Evolutionary conservation across 352 stramenopile genomes (phyloP).

Genomic region (Phytophthora boehmeriae): DNA sequence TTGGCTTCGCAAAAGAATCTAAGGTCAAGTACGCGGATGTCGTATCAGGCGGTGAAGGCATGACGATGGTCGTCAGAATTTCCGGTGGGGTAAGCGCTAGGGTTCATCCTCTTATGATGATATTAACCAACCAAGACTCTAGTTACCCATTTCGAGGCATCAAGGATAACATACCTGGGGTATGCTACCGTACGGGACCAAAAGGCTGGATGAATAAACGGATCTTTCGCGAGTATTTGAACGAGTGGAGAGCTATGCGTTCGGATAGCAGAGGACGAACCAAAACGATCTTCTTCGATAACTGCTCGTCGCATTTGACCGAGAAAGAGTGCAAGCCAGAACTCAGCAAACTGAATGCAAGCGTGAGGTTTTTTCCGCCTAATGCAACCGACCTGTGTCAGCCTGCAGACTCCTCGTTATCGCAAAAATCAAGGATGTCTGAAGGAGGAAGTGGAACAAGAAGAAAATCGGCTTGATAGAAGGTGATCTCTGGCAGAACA

Average conservation of each 20-base stretch:
- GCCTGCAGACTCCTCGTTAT: neutral
- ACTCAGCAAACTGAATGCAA: neutral
- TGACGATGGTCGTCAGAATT: conserved; percentile 9
- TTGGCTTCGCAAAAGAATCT: neutral
- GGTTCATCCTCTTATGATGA: conserved; percentile 13
- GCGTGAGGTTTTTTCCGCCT: neutral
- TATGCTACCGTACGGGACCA: conserved; percentile 10
- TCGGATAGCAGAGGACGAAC: neutral
- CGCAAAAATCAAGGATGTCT: neutral
- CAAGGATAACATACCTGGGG: neutral
- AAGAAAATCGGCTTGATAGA: neutral
- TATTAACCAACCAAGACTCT: conserved; percentile 1
- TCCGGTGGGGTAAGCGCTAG: neutral
- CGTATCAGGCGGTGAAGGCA: neutral
- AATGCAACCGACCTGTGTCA: too few relatives aligned
- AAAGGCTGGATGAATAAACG: conserved; percentile 11
- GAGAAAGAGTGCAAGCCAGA: neutral
- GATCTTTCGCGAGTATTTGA: too few relatives aligned
- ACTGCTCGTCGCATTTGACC: neutral
- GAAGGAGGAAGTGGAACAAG: neutral
- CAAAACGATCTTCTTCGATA: neutral
- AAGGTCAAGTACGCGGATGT: conserved; percentile 3
- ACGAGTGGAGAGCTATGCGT: neutral
- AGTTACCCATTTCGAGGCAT: conserved; percentile 11
- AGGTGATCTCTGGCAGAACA: neutral